Percentiles rank a stretch among this genome's conserved stretches.
phyloP scores from a whole-genome alignment of 2,329 filamentous ascomycete species.

The Tolypocladium tropicale region DNA sequence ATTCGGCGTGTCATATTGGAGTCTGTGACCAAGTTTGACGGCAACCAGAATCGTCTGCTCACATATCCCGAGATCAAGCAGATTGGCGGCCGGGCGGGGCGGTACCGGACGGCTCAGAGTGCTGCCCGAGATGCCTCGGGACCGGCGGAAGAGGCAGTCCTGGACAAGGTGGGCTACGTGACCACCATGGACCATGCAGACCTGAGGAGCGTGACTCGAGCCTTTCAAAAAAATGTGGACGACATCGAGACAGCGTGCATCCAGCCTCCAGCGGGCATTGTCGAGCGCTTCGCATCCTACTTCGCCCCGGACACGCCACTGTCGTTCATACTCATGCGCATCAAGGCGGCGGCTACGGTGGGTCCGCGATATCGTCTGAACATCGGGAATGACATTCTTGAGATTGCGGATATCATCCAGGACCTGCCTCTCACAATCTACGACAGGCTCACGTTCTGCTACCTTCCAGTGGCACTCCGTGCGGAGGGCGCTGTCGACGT shows the following conservation, averaged over 20 bases:
- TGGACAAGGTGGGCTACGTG: conserved; percentile 57
- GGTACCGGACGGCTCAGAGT: conserved; percentile 58
- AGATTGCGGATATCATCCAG: conserved; percentile 67
- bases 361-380: conserved; percentile 59
- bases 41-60: conserved; percentile 45
- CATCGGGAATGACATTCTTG: conserved; percentile 46
- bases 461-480: conserved; percentile 54
- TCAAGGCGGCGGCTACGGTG: conserved; percentile 58
- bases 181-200: conserved; percentile 69
- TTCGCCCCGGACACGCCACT: conserved; percentile 76
- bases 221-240: conserved; percentile 53
- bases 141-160: conserved; percentile 4
- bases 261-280: conserved; percentile 56
- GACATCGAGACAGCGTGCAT: conserved; percentile 64
- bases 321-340: conserved; percentile 66
- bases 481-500: conserved; percentile 36
- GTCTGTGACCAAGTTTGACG: conserved; percentile 62
- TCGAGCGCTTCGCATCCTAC: conserved; percentile 70
- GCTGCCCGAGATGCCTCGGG: conserved; percentile 5
- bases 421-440: conserved; percentile 55
- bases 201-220: conserved; percentile 47
- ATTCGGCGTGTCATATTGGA: conserved; percentile 90
- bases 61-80: conserved; percentile 78
- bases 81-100: conserved; percentile 85
- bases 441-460: conserved; percentile 68